Conservation (phyloP, 2,329 filamentous ascomycete genomes). For the Lasiodiplodia hormozganensis region DNA sequence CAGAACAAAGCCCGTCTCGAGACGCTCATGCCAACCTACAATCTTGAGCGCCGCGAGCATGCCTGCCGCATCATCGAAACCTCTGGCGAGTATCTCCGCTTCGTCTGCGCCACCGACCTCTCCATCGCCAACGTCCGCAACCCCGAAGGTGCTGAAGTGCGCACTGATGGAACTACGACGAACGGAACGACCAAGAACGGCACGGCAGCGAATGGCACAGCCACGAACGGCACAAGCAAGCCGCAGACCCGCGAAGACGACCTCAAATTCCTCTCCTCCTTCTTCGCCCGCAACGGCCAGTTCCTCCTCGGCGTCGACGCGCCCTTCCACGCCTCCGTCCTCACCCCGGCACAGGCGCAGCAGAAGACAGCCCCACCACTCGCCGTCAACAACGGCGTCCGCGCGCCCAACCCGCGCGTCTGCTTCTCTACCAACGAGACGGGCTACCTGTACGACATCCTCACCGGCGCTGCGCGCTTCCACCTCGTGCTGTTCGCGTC, state of each 20-base stretch:
- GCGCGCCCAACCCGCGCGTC: constrained; percentile 42
- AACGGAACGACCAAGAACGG: background rate
- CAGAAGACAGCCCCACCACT: constrained; percentile 7
- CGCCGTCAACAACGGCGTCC: constrained; percentile 38
- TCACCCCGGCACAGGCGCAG: background rate
- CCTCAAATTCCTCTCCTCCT: constrained; percentile 35
- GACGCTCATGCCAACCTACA: constrained; percentile 41
- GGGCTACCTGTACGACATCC: constrained; percentile 43
- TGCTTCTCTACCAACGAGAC: constrained; percentile 35
- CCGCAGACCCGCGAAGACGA: constrained; percentile 23
- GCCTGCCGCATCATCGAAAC: constrained; percentile 35
- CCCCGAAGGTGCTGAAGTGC: constrained; percentile 1
- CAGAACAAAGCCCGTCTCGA: constrained; percentile 33
- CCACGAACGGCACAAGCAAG: background rate
- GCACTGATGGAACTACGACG: background rate
- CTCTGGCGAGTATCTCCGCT: constrained; percentile 36
- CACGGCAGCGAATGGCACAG: background rate
- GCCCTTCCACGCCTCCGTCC: constrained; percentile 33
- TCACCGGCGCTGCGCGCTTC: constrained; percentile 37
- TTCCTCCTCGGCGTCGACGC: constrained; percentile 41
- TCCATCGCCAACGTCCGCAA: constrained; percentile 33
- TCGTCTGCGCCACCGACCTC: constrained; percentile 38
- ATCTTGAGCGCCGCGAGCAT: constrained; percentile 38
- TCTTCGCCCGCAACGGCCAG: constrained; percentile 38
- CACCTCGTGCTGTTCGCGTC: constrained; percentile 42